Evolutionary conservation across 805 yeast genomes (phyloP).

Genomic region (Candida stauntonica): DNA sequence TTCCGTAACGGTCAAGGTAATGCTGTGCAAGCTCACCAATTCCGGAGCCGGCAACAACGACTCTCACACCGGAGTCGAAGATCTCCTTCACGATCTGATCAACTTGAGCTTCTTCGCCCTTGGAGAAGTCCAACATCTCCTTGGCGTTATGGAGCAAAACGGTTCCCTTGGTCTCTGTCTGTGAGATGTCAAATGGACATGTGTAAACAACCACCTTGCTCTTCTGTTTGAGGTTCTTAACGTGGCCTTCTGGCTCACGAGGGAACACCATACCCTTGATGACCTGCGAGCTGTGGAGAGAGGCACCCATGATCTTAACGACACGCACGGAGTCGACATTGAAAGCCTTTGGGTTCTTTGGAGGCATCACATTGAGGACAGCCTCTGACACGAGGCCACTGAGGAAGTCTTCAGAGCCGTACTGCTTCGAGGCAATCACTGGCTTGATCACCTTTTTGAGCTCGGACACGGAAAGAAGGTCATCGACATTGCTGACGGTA

Average conservation of each 20-base stretch:
- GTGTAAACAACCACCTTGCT: slow-evolving; percentile 91
- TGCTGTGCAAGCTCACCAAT: slow-evolving; percentile 92
- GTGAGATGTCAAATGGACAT: slow-evolving; percentile 89
- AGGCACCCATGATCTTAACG: slow-evolving; percentile 93
- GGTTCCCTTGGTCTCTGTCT: slow-evolving; percentile 98
- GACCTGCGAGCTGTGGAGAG: slow-evolving; percentile 69
- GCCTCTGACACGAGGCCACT: slow-evolving; percentile 82
- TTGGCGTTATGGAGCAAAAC: slow-evolving; percentile 92
- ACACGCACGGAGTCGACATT: slow-evolving; percentile 93
- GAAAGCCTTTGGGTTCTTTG: slow-evolving; percentile 56
- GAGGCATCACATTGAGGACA: slow-evolving; percentile 71
- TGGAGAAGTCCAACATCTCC: slow-evolving; percentile 93
- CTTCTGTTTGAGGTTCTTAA: slow-evolving; percentile 55
- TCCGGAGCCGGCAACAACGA: slow-evolving; percentile 91
- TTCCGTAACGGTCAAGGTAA: slow-evolving; percentile 80
- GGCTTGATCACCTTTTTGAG: slow-evolving; percentile 74
- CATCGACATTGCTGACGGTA: slow-evolving; percentile 56
- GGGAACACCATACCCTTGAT: slow-evolving; percentile 98
- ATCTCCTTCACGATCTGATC: slow-evolving; percentile 82
- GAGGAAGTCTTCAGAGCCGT: slow-evolving; percentile 77
- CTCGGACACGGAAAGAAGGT: slow-evolving; percentile 49
- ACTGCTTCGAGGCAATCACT: slow-evolving; percentile 90
- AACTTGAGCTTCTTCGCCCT: slow-evolving; percentile 93
- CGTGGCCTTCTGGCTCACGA: slow-evolving; percentile 91
- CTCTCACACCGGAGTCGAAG: slow-evolving; percentile 77